Base-by-base conservation (phyloP, 2,329 filamentous ascomycete species). In the Neoscytalidium dimidiatum region DNA sequence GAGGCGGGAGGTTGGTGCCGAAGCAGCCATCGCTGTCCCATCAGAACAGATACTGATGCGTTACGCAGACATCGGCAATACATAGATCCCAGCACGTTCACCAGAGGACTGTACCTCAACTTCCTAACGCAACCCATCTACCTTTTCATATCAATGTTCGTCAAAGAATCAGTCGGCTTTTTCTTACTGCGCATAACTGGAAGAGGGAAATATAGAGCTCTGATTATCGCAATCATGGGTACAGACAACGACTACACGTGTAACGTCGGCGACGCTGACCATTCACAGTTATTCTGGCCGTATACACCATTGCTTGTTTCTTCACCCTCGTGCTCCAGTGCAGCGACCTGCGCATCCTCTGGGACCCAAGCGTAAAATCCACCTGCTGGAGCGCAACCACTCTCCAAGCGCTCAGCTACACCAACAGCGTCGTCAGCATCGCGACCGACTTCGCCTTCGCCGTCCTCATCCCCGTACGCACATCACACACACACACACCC, bases 241-340 rank as follows among this genome's bases (percentile, higher is more conserved):
- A 68, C 9, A 70, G 79, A 67, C 11, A 13, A 28, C 43, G 77
- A 79, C 38, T 56, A 14, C 19, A 43, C 33, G 21, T 69, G 63
- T 69, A 3, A 1, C 31, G 11, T 33, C n/a, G 38, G 13, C 38
- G 21, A 56, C 2, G 11, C 33, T 65, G 33, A 17, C n/a, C 46
- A 1, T 35, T 29, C 5, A 8, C 41, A 81, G 81, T 69, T 0
- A 82, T 84, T 67, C 74, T 84, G 67, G 69, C 73, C 8, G 67
- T 77, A 21, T 83, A 83, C 66, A 80, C 77, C 2, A 66, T 80
- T 3, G 76, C 76, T 4, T 82, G 81, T 68, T 78, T 80, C 63
- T 75, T 83, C 72, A 84, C 83, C 0, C 67, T 85, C 1, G 64
- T 85, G 1, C 70, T 84, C 1, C 82, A 85, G 65, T 85, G 84